These are phyloP conservation scores for Pseudogymnoascus sp. DNA, from an alignment of 2,329 filamentous ascomycete species.

Conservation along the genomic window DNA sequence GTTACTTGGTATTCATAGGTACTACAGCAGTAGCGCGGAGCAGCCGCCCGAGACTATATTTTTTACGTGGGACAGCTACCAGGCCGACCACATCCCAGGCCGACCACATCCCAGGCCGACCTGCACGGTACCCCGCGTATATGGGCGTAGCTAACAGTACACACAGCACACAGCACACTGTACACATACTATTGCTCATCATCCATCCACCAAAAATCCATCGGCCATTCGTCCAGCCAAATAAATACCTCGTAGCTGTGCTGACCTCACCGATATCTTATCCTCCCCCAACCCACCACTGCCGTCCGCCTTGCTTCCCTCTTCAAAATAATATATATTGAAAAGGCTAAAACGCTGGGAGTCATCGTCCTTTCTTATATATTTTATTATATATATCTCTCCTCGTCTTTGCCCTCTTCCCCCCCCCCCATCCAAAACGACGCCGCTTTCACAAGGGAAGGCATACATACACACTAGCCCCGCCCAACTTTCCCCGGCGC, in stretches of 20 bases:
- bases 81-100: no score
- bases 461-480: background rate
- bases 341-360: background rate
- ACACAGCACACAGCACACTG: background rate
- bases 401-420: background rate
- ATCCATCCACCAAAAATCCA: background rate
- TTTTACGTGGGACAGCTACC: background rate
- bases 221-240: background rate
- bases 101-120: background rate
- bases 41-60: background rate
- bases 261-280: conserved; percentile 1
- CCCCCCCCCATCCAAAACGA: background rate
- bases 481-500: conserved; percentile 1
- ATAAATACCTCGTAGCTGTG: conserved; percentile 1
- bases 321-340: background rate
- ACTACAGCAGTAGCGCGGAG: background rate
- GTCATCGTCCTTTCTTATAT: background rate
- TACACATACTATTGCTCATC: background rate
- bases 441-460: background rate
- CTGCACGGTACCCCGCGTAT: background rate
- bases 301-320: background rate
- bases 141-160: background rate
- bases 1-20: background rate
- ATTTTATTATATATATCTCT: background rate
- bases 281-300: background rate